Evolutionary conservation across 106 monocot species (phyloP), one percentile per base, ranked within the genome.

Genomic region (Dactylorhiza incarnata): DNA sequence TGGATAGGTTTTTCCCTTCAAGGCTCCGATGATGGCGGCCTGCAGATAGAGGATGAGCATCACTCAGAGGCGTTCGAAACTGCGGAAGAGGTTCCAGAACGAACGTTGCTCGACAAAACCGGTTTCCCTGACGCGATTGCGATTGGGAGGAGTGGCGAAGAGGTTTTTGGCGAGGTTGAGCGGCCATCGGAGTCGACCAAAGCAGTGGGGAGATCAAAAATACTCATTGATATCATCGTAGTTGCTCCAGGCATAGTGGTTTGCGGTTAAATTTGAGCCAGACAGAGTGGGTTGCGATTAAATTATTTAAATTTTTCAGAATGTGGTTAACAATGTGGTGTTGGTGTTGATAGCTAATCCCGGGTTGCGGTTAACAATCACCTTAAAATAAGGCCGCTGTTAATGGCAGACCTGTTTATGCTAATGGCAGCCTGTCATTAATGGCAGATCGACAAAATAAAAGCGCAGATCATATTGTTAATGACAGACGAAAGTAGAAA

Each of bases 151-250:
- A 7, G 54, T 15, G 63, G 72, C 74, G 67, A 96, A 96, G 82
- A 96, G 93, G 75, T 77, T 84, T 63, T 75, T 78, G 68, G 90
- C 87, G 17, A 78, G 78, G 15, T 96, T 86, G 11, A 93, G 75
- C 0, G 95, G 95, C 95, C 95, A 96, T 0, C 83, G 75, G n/a
- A 96, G 78, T 65, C 83, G 79, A 1, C 85, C 82, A 55, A 96
- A 93, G 48, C 88, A 88, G 49, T 73, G 73, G 17, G 83, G 79
- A 29, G 75, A 82, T 91, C 93, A 96, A 82, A 95, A 95, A 51
- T 95, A 95, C 88, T 95, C 91, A 45, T 93, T 96, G 59, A 96
- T 85, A 56, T 96, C 93, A 49, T 96, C 90, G 73, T 96, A 96
- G 72, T 96, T 96, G 11, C 95, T 80, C 95, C 95, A 95, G 43